A percentile compares a stretch with the other conserved stretches of the same genome.
These are phyloP conservation scores for Scheffersomyces parashehatae DNA, from an alignment of 1,139 yeast genomes.

Conservation along the genomic window DNA sequence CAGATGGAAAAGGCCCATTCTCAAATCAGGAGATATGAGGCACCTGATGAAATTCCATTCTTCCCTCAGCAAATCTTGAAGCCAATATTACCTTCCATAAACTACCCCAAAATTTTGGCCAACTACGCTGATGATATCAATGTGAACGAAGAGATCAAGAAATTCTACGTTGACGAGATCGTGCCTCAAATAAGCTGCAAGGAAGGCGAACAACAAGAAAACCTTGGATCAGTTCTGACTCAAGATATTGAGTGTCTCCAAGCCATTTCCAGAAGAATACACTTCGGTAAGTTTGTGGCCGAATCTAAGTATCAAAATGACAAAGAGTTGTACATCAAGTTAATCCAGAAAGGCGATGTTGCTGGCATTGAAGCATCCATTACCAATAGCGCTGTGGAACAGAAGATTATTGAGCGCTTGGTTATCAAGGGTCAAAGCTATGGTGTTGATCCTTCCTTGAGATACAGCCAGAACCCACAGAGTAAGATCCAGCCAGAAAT, in stretches of 20 bases:
- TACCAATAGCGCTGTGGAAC: conserved; percentile 86
- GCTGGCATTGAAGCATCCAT: conserved; percentile 77
- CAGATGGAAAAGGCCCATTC: conserved; percentile 81
- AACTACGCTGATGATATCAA: conserved; percentile 71
- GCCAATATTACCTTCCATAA: conserved; percentile 74
- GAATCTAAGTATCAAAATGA: conserved; percentile 85
- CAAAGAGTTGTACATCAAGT: conserved; percentile 57
- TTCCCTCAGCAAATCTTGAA: conserved; percentile 67
- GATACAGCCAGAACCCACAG: conserved; percentile 65
- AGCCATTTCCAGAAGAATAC: conserved; percentile 89
- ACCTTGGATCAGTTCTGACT: conserved; percentile 81
- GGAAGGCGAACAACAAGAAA: conserved; percentile 78
- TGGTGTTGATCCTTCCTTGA: conserved; percentile 84
- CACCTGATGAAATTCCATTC: conserved; percentile 95
- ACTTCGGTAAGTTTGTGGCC: conserved; percentile 96
- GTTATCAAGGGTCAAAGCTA: conserved; percentile 79
- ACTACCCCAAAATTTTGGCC: conserved; percentile 80
- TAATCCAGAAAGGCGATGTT: conserved; percentile 66
- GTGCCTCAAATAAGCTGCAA: conserved; percentile 73
- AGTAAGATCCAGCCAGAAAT: conserved; percentile 80
- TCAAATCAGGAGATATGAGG: conserved; percentile 84
- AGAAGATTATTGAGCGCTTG: conserved; percentile 75
- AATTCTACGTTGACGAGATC: conserved; percentile 66
- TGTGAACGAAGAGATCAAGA: conserved; percentile 68
- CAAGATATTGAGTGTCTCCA: conserved; percentile 87